Evolutionary conservation across 73 alveolate genomes (phyloP), one percentile per base, ranked within the genome.

Genomic region (Paramecium biaurelia): DNA sequence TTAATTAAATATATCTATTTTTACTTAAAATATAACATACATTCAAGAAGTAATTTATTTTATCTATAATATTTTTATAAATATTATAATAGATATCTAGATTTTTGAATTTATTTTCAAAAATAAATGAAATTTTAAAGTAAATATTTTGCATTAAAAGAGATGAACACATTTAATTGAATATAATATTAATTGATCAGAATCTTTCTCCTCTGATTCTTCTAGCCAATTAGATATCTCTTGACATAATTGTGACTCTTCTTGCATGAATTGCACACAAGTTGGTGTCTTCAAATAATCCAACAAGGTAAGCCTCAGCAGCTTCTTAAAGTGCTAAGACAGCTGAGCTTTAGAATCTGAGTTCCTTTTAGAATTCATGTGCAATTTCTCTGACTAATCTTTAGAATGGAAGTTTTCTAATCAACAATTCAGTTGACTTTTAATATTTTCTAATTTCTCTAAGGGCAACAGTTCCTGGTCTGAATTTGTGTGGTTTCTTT

Each of bases 261-360:
- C 96, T 96, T 84, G 98, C 98, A 85, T 96, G 99, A 93, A 96
- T 96, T 57, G 99, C 99, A 79, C 99, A 96, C 43, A 96, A 92
- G 93, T 96, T 96, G 82, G 99, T 97, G 92, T 97, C 99, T 93
- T 97, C 99, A 85, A 97, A 97, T 58, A 97, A 89, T 58, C 98
- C 98, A 82, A 97, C 98, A 79, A 97, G 93, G 92, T 96, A 97
- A 26, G 98, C 96, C 92, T 97, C 99, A 70, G 98, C 95, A 34
- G 99, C 99, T 93, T 97, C 99, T 89, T 97, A 97, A 85, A 97
- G 97, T 41, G 99, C 99, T 58, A 97, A 93, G 76, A 97, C 98
- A 85, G 99, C 99, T 47, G 92, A 70, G 49, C 95, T 70, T 92
- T 97, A 97, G 98, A 97, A 97, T 96, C 99, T 95, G 92, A 97